phyloP scores from a whole-genome alignment of 2,329 filamentous ascomycete genomes.

The Aspergillus latus region DNA sequence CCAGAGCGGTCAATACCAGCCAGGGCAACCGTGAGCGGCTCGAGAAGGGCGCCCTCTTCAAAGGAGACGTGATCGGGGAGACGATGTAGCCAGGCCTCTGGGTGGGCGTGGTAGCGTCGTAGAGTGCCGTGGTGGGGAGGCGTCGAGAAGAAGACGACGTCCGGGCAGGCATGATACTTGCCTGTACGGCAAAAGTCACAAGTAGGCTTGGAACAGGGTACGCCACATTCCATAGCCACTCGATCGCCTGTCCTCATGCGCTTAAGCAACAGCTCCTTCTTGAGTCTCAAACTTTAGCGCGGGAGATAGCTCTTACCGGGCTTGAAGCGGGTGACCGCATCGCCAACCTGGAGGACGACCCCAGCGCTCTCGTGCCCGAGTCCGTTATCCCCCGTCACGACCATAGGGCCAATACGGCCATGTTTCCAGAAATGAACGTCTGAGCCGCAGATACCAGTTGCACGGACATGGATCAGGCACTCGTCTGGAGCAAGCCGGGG shows the following conservation, averaged over 20 bases:
- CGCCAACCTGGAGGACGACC: slow-evolving; percentile 18
- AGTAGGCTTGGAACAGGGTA: slow-evolving; percentile 22
- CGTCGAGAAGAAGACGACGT: slow-evolving; percentile 23
- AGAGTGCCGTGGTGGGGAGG: slow-evolving; percentile 23
- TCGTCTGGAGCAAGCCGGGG: slow-evolving; percentile 16
- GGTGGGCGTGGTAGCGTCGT: slow-evolving; percentile 22
- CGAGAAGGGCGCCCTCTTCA: slow-evolving; percentile 20
- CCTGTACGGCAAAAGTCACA: slow-evolving; percentile 22
- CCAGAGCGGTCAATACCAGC: slow-evolving; percentile 21
- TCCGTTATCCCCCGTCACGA: slow-evolving; percentile 23
- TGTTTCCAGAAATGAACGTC: slow-evolving; percentile 26
- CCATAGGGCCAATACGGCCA: slow-evolving; percentile 20
- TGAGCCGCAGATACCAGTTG: slow-evolving; percentile 22
- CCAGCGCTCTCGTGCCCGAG: slow-evolving; percentile 24
- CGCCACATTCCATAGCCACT: slow-evolving; percentile 22
- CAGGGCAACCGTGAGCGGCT: slow-evolving; percentile 21
- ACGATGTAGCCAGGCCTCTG: slow-evolving; percentile 20
- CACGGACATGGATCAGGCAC: slow-evolving; percentile 21
- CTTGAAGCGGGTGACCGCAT: slow-evolving; percentile 21
- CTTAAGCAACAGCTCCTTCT: background rate
- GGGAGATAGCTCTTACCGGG: slow-evolving; percentile 10
- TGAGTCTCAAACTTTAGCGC: background rate
- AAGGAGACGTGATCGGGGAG: slow-evolving; percentile 20
- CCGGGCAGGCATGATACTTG: slow-evolving; percentile 22
- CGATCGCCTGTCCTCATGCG: slow-evolving; percentile 14